Evolutionary conservation across 495 filamentous ascomycete genomes (phyloP), one percentile per base, ranked within the genome.

Genomic region (Parathielavia hyrcaniae): DNA sequence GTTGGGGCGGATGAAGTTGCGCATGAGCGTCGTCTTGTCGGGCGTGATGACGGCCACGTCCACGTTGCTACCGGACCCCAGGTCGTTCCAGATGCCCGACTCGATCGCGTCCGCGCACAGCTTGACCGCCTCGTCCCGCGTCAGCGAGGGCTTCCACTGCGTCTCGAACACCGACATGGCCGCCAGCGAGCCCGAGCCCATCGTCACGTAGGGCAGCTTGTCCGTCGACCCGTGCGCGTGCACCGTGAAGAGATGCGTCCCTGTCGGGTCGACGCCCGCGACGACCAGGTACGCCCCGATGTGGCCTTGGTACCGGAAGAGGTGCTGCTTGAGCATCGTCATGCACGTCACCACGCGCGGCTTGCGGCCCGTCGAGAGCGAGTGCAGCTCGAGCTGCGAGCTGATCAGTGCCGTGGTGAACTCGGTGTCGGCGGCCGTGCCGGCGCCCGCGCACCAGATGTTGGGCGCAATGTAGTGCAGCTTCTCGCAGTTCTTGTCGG

Each of bases 401-500:
- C 90, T 95, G 80, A 99, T 96, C 71, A 99, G 84, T 64, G 95
- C 85, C 50, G 93, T 99, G 60, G 95, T 97, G 81, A 99, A 99
- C 75, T 99, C 93, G 60, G 93, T 99, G 74, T 99, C 95, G 61
- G 95, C 93, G 60, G 93, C 93, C 43, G 93, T 99, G 75, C 93
- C 93, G 58, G 93, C 95, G 65, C 95, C 95, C 14, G 95, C 95
- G 78, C 95, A 99, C 95, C 93, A 99, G 78, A 99, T 99, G 75
- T 97, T 90, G 55, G 95, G 90, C 12, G 93, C 79, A 73, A 97
- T 99, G 80, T 95, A 99, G 77, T 99, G 95, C 50, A 99, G 84
- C 79, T 99, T 99, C 76, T 99, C 90, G 76, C 95, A 99, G 84
- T 99, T 99, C 89, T 99, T 99, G 84, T 99, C 95, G 69, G 95